A percentile compares a stretch with the other conserved stretches of the same genome.
Conservation (phyloP, 352 stramenopile species). For the Phytophthora uliginosa region DNA sequence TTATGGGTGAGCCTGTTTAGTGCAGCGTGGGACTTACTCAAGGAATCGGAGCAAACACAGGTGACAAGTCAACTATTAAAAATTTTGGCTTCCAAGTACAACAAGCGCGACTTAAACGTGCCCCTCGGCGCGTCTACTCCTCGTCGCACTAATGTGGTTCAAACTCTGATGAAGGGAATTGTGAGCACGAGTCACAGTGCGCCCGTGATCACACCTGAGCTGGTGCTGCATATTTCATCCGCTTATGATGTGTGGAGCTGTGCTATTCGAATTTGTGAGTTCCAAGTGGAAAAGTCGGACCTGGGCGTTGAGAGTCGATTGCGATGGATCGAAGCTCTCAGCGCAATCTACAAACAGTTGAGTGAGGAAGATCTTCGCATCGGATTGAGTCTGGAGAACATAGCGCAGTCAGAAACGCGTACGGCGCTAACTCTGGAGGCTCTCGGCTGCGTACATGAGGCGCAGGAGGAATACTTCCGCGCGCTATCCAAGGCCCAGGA, state of each 20-base stretch:
- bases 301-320: slow-evolving; percentile 78
- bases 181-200: slow-evolving; percentile 60
- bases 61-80: slow-evolving; percentile 75
- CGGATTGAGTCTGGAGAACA: slow-evolving; percentile 83
- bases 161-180: slow-evolving; percentile 86
- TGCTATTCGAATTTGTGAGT: slow-evolving; percentile 80
- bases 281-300: slow-evolving; percentile 81
- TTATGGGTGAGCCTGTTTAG: slow-evolving; percentile 86
- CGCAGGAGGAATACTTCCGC: slow-evolving; percentile 91
- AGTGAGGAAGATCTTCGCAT: slow-evolving; percentile 88
- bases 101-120: slow-evolving; percentile 87
- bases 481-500: slow-evolving; percentile 84
- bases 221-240: slow-evolving; percentile 84
- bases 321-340: slow-evolving; percentile 90
- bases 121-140: slow-evolving; percentile 57
- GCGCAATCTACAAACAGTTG: slow-evolving; percentile 89
- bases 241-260: slow-evolving; percentile 89
- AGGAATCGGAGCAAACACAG: slow-evolving; percentile 61
- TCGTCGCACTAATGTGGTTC: slow-evolving; percentile 84
- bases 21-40: slow-evolving; percentile 62
- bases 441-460: slow-evolving; percentile 86
- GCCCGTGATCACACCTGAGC: slow-evolving; percentile 85
- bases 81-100: slow-evolving; percentile 89
- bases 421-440: slow-evolving; percentile 83
- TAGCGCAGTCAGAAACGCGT: slow-evolving; percentile 78